These are phyloP conservation scores for Trichoderma hamatum DNA, from an alignment of 2,329 filamentous ascomycete species.

Conservation along the genomic window DNA sequence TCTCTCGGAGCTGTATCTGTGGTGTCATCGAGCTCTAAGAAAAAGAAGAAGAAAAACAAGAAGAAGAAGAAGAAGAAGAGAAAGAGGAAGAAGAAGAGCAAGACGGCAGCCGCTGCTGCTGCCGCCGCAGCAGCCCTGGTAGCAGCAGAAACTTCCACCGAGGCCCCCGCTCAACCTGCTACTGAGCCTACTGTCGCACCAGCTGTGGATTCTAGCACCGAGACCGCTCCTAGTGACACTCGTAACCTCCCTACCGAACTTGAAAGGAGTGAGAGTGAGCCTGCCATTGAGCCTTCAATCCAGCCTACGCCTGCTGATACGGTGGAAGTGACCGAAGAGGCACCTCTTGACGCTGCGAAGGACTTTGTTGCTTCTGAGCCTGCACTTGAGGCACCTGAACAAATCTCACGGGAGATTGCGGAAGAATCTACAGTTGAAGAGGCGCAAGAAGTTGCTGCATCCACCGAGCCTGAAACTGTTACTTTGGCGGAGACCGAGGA, in stretches of 20 bases:
- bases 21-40: constrained; percentile 26
- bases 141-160: background rate
- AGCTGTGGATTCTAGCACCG: background rate
- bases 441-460: background rate
- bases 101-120: background rate
- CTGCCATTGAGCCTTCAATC: background rate
- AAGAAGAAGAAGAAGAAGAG: constrained; percentile 15
- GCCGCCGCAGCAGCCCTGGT: background rate
- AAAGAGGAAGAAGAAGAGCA: constrained; percentile 15
- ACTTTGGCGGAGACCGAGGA: constrained; percentile 6
- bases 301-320: background rate
- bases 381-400: background rate
- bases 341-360: background rate
- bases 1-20: background rate
- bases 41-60: constrained; percentile 29
- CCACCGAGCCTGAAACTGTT: background rate
- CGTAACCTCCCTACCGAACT: background rate
- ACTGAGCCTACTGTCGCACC: background rate
- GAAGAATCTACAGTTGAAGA: background rate
- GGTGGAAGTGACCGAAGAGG: background rate
- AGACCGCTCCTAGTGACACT: background rate
- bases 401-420: background rate
- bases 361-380: background rate
- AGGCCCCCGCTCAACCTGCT: background rate
- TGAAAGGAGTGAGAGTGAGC: background rate